Base-by-base conservation (phyloP, 1,284 basidiomycete species). In the Microbotryomycetes sp. region DNA sequence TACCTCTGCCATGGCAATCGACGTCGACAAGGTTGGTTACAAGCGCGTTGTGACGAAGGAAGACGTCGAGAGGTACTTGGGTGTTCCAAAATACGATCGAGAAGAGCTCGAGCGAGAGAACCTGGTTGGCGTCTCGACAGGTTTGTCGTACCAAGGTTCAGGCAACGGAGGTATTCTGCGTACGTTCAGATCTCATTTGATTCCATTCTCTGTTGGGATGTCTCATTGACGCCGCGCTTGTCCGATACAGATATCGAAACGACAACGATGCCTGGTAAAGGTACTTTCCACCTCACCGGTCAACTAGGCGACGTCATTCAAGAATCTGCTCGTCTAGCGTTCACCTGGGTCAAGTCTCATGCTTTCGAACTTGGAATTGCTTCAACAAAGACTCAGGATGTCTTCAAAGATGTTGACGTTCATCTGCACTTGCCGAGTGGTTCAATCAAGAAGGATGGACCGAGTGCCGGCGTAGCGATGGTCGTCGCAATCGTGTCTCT, bases 381-480 rank as follows among this genome's bases (percentile, higher is more conserved):
- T 4, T 80, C 81, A 56, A 77, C 80, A 29, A 81, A 82, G 48
- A 79, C 82, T 28, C 81, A 87, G 49, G 87, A 91, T 73, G 85
- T 88, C 31, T 76, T 91, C 64, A 86, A 87, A 69, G 78, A 84
- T 3, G 82, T 89, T 57, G 90, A 93, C 71, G 79, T 93, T 11
- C 91, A 94, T 70, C 76, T 93, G n/a, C 91, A 94, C 73, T 77
- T 93, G 45, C 90, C 90, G 1, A 82, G 67, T 3, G 90, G 90
- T 1, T 87, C 88, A 2, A 86, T 90, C 73, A 89, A 86, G 79
- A 93, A 93, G 77, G 91, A 93, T 72, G 91, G 91, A 0, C 90
- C 90, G 24, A 88, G 86, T 68, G 90, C 91, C 0, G 91, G 91
- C 4, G 81, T 92, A 21, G 89, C 90, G 2, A 89, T 93, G 83